Evolutionary conservation across 2,329 filamentous ascomycete species (phyloP).

Genomic region (Coleophoma cylindrospora): DNA sequence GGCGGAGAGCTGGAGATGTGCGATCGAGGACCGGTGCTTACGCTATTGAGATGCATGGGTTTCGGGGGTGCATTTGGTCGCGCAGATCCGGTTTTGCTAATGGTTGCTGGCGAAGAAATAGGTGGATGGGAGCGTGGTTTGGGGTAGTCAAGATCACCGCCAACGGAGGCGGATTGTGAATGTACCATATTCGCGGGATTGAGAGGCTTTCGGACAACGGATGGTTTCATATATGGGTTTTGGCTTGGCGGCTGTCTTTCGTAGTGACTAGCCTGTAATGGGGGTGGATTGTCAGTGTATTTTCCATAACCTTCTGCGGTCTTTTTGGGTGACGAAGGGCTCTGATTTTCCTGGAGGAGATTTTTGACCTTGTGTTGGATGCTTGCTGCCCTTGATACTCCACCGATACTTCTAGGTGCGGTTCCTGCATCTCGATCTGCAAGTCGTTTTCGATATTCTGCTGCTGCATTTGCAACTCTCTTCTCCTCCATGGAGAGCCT

Average conservation of each 20-base stretch:
- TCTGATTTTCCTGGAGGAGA: slow-evolving; percentile 73
- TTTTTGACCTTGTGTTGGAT: slow-evolving; percentile 91
- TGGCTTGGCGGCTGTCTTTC: slow-evolving; percentile 8
- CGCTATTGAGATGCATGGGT: slow-evolving; percentile 54
- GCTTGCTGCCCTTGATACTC: slow-evolving; percentile 63
- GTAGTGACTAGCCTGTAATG: slow-evolving; percentile 11
- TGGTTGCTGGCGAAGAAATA: slow-evolving; percentile 15
- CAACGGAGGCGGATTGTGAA: slow-evolving; percentile 13
- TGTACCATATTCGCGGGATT: slow-evolving; percentile 22
- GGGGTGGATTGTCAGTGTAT: slow-evolving; percentile 55
- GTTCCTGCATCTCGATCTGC: slow-evolving; percentile 51
- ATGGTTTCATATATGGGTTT: slow-evolving; percentile 20
- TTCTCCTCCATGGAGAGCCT: slow-evolving; percentile 83
- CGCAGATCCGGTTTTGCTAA: slow-evolving; percentile 24
- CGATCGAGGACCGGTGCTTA: slow-evolving; percentile 32
- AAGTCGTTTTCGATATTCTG: slow-evolving; percentile 77
- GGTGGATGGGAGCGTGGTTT: slow-evolving; percentile 17
- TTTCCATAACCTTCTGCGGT: slow-evolving; percentile 89
- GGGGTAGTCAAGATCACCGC: slow-evolving; percentile 15
- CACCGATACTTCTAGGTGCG: slow-evolving; percentile 50
- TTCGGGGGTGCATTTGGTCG: slow-evolving; percentile 56
- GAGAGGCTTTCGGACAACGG: slow-evolving; percentile 41
- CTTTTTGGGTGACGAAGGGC: slow-evolving; percentile 47
- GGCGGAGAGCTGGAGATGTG: slow-evolving; percentile 37
- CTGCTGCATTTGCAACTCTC: slow-evolving; percentile 81